Evolutionary conservation across 1,284 basidiomycete species (phyloP).

Genomic region (Sparassis latifolia): DNA sequence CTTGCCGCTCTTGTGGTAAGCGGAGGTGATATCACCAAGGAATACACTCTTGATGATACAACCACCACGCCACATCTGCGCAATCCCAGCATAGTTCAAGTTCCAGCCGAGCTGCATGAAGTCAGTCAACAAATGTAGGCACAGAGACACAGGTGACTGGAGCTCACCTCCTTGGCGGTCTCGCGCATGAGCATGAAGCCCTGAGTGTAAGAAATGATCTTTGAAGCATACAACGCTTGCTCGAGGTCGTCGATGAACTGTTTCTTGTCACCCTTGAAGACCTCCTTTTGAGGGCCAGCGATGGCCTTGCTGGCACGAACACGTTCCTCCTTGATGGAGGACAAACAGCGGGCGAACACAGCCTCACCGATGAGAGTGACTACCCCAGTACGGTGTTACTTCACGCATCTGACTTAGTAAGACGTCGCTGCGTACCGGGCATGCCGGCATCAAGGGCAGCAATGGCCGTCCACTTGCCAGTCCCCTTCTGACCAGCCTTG

Average conservation of each 20-base stretch:
- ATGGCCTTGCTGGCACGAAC: constrained; percentile 88
- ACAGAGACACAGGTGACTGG: constrained; percentile 10
- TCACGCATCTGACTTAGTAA: not conserved
- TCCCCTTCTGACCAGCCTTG: constrained; percentile 97
- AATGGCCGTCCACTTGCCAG: constrained; percentile 99
- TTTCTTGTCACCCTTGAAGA: constrained; percentile 97
- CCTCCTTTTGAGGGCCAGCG: constrained; percentile 83
- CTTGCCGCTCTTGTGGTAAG: constrained; percentile 83
- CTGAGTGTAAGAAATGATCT: constrained; percentile 99
- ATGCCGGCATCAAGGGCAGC: constrained; percentile 95
- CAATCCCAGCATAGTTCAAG: constrained; percentile 94
- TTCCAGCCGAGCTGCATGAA: constrained; percentile 61
- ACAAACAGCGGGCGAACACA: constrained; percentile 98
- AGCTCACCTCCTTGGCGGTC: constrained; percentile 87
- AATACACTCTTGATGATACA: constrained; percentile 99
- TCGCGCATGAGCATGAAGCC: constrained; percentile 99
- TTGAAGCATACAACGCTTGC: constrained; percentile 98
- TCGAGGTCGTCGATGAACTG: constrained; percentile 99
- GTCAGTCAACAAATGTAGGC: constrained; percentile 8
- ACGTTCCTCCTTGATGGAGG: constrained; percentile 97
- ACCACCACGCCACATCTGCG: constrained; percentile 99
- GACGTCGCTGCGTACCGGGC: constrained; percentile 47
- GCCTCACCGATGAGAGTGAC: constrained; percentile 99
- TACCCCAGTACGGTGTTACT: constrained; percentile 25
- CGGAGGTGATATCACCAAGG: constrained; percentile 88